Base-by-base conservation (phyloP, 2,329 filamentous ascomycete genomes). In the Aspergillus aculeatus region DNA sequence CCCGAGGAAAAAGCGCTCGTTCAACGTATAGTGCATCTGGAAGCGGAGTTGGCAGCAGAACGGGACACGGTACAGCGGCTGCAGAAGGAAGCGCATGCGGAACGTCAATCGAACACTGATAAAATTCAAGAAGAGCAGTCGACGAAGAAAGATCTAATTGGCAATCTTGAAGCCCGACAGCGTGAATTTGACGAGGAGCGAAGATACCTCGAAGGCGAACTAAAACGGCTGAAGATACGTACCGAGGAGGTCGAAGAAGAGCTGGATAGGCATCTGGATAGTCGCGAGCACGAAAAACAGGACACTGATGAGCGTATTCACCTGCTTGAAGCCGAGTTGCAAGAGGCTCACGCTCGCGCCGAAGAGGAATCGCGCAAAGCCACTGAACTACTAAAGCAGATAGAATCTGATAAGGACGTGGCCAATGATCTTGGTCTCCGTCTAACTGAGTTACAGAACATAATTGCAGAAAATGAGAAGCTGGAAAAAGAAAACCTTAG, bases 171-270 rank as follows among this genome's bases (percentile, higher is more conserved):
- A 71, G 90, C 93, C 12, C 85, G 96, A 65, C 92, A 97, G 75
- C 87, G 86, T 26, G 95, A 98, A 70, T 97, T 96, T 66, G 82
- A 90, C 38, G 87, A 88, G 53, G 94, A 98, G 75, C 86, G 95
- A 44, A 91, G 90, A 69, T 89, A 88, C 10, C 81, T 98, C 0
- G 91, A 96, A 67, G 82, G 86, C 16, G 93, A 98, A 72, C 87
- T 95, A 59, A 89, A 87, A 66, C 84, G 85, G 14, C 83, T 93
- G 59, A 93, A 89, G 70, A 82, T 88, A 56, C 89, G 88, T 55
- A 81, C 95, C 0, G 95, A 98, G 71, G 92, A 98, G 67, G 84
- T 90, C 5, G 95, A 99, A 75, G 93, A 97, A 69, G 93, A 96
- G 71, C 85, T 98, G 54, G 93, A 97, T 68, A 85, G 92, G 61